Percentiles rank a stretch among this genome's conserved stretches.
These are phyloP conservation scores for Nothomitra cinnamomea DNA, from an alignment of 2,329 filamentous ascomycete genomes.

Conservation along the genomic window DNA sequence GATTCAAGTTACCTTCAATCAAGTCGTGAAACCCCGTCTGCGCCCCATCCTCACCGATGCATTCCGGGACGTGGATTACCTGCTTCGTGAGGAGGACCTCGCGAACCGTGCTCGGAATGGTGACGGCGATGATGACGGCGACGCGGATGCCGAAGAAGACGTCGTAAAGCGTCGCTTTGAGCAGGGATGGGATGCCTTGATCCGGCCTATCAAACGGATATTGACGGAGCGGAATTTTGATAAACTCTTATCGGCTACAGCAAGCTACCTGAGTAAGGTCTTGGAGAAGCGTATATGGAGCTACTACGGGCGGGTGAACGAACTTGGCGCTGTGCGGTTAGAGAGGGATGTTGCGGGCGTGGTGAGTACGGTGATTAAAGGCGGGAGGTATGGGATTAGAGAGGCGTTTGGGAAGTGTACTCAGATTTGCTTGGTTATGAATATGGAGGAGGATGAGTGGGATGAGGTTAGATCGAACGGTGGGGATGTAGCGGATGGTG, in stretches of 20 bases:
- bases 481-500: slow-evolving; percentile 28
- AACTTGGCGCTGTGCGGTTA: slow-evolving; percentile 63
- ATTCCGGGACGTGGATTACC: slow-evolving; percentile 85
- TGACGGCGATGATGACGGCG: slow-evolving; percentile 24
- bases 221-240: slow-evolving; percentile 64
- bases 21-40: slow-evolving; percentile 71
- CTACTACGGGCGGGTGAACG: slow-evolving; percentile 62
- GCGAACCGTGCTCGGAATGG: slow-evolving; percentile 27
- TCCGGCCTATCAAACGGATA: slow-evolving; percentile 68
- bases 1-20: slow-evolving; percentile 69
- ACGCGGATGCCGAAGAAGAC: slow-evolving; percentile 15
- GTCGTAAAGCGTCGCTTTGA: slow-evolving; percentile 71
- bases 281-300: slow-evolving; percentile 80
- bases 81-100: slow-evolving; percentile 44
- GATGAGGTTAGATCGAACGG: slow-evolving; percentile 46
- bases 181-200: slow-evolving; percentile 68
- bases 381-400: slow-evolving; percentile 56
- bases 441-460: slow-evolving; percentile 95
- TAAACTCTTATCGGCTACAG: slow-evolving; percentile 55
- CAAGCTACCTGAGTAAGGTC: slow-evolving; percentile 56
- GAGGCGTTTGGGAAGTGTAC: slow-evolving; percentile 60
- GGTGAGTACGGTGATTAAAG: slow-evolving; percentile 47
- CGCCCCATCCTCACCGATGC: slow-evolving; percentile 72
- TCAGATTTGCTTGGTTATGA: slow-evolving; percentile 73
- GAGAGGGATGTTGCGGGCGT: slow-evolving; percentile 73